Evolutionary conservation across 257 asterid species (phyloP).

Genomic region (Nicotiana attenuata): DNA sequence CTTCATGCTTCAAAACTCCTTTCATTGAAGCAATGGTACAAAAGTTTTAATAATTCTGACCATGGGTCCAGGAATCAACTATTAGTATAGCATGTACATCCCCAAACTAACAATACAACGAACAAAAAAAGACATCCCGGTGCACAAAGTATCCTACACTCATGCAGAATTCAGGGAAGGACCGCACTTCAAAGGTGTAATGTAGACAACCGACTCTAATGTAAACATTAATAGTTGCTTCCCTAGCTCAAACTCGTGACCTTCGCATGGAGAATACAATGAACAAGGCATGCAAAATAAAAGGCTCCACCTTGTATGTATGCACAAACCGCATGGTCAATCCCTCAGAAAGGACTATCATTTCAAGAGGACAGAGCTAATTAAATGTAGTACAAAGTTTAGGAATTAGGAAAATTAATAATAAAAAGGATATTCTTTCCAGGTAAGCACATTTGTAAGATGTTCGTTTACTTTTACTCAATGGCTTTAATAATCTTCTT

Average conservation of each 20-base stretch:
- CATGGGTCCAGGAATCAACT: background rate
- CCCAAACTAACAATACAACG: background rate
- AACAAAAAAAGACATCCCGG: too few relatives aligned
- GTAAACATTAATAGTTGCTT: accelerated
- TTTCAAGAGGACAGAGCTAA: background rate
- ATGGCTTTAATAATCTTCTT: background rate
- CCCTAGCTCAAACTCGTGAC: too few relatives aligned
- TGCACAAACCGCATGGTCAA: too few relatives aligned
- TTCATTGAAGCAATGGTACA: background rate
- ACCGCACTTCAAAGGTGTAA: too few relatives aligned
- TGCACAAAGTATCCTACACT: too few relatives aligned
- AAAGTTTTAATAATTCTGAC: background rate
- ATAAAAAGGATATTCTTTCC: background rate
- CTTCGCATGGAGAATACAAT: too few relatives aligned
- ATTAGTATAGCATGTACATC: background rate
- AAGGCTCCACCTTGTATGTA: too few relatives aligned
- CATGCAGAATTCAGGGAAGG: accelerated
- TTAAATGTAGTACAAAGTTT: background rate
- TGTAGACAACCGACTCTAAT: too few relatives aligned
- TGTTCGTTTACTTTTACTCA: background rate
- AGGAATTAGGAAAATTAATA: background rate
- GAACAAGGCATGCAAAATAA: too few relatives aligned
- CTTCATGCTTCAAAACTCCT: background rate
- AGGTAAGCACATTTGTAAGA: background rate
- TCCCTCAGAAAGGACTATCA: background rate